Evolutionary conservation across 108 stramenopile genomes (phyloP), one percentile per base, ranked within the genome.

Genomic region (Nannochloropsis salina): DNA sequence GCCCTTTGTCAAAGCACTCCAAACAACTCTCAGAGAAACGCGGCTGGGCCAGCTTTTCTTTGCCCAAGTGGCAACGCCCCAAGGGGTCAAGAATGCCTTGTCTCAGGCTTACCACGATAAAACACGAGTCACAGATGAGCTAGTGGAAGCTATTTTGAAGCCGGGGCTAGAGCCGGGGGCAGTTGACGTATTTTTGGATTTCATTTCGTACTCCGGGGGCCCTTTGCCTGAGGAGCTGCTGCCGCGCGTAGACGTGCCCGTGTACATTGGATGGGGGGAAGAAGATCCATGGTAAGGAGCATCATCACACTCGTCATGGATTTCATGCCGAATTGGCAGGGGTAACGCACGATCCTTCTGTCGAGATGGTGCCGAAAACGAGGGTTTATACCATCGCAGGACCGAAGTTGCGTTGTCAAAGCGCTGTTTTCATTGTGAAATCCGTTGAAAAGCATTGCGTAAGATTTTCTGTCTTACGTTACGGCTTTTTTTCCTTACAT

Each of bases 211-310:
- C 90, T 93, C 92, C 45, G 96, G 95, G 1, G 97, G 97, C 15
- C 97, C 97, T n/a, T 86, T 98, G 44, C 96, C 96, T 12, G 97
- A 98, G 87, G 95, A 96, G 83, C 95, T 96, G 80, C 89, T 98
- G 15, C 45, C 83, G 2, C 88, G 84, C 3, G 42, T 88, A 6
- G 12, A 83, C 1, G 89, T 89, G 8, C 88, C 90, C 12, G 90
- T 90, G 80, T 9, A 44, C 41, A 88, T 90, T 12, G 92, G 93
- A 47, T 97, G 96, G 89, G 97, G 97, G 5, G 94, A 90, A 80
- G 88, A 89, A 44, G 97, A 98, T 91, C 96, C 96, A 22, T 98
- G 61, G 61, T 74, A 74, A 6, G 61, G 31, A 31, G 31, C 31
- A 31, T 31, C 31, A 31, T 1, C 31, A 31, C 31, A 31, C 31